A percentile compares a stretch with the other conserved stretches of the same genome.
These are phyloP conservation scores for Mycena rebaudengoi DNA, from an alignment of 768 basidiomycete genomes.

Conservation along the genomic window DNA sequence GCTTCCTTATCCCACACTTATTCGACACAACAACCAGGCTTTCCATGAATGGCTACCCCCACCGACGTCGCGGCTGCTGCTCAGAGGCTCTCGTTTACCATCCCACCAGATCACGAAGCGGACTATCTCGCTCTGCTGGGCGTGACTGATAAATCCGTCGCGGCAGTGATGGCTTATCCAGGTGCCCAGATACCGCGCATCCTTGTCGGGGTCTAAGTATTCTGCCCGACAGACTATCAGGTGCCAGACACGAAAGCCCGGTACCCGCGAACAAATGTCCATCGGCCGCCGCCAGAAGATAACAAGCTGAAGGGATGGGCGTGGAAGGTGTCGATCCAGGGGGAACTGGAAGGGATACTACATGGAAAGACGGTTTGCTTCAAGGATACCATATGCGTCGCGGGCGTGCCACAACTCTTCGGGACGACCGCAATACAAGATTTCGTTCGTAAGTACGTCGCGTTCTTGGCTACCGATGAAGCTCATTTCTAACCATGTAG, in stretches of 20 bases:
- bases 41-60: slow-evolving; percentile 43
- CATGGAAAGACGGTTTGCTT: slow-evolving; percentile 49
- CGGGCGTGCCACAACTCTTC: slow-evolving; percentile 50
- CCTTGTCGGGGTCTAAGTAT: neutral
- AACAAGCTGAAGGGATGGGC: slow-evolving; percentile 46
- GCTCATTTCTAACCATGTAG: slow-evolving; percentile 12
- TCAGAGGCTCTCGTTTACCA: slow-evolving; percentile 11
- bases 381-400: slow-evolving; percentile 52
- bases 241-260: slow-evolving; percentile 23
- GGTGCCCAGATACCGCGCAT: neutral
- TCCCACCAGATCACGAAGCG: slow-evolving; percentile 8
- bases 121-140: slow-evolving; percentile 20
- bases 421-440: slow-evolving; percentile 48
- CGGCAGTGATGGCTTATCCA: slow-evolving; percentile 22
- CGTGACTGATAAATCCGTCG: slow-evolving; percentile 15
- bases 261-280: slow-evolving; percentile 34
- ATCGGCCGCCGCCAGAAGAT: slow-evolving; percentile 31
- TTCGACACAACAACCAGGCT: no score
- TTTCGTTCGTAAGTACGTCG: slow-evolving; percentile 25
- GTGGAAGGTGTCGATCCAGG: slow-evolving; percentile 43
- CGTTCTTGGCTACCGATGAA: slow-evolving; percentile 1
- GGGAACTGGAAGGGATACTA: slow-evolving; percentile 39
- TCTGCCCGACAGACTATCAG: slow-evolving; percentile 21
- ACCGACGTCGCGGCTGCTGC: slow-evolving; percentile 13
- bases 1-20: no score